A percentile compares a stretch with the other conserved stretches of the same genome.
Conservation (phyloP, 345 rosid genomes). For the Linum lewisii region DNA sequence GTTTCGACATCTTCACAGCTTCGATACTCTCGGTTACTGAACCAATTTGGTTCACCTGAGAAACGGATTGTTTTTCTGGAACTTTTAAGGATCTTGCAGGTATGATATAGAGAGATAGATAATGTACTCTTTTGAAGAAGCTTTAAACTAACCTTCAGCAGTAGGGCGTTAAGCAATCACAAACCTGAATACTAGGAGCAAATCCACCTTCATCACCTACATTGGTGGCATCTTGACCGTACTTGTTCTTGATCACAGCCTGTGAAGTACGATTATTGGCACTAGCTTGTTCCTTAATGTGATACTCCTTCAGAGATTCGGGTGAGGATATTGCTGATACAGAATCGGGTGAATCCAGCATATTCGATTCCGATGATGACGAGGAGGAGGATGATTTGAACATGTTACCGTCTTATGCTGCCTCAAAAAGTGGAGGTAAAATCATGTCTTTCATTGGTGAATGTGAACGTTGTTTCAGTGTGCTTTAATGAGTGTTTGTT, state of each 20-base stretch:
- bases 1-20: conserved; percentile 44
- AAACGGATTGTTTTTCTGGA: too few species aligned
- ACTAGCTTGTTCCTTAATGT: conserved; percentile 8
- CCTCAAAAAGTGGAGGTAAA: conserved; percentile 69
- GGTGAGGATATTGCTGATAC: conserved; percentile 51
- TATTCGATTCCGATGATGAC: conserved; percentile 56
- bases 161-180: conserved; percentile 24
- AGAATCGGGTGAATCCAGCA: conserved; percentile 54
- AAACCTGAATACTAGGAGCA: conserved; percentile 63
- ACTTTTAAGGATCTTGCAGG: too few species aligned
- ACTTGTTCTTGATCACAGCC: conserved; percentile 78
- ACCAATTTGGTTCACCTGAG: conserved; percentile 50
- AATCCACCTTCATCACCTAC: conserved; percentile 99
- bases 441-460: background rate
- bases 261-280: conserved; percentile 58
- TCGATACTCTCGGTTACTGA: conserved; percentile 47
- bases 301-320: conserved; percentile 42
- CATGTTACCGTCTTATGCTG: conserved; percentile 21
- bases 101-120: too few species aligned
- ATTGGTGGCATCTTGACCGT: conserved; percentile 98
- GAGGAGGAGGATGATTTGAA: conserved; percentile 36
- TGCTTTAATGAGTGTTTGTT: background rate
- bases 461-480: background rate
- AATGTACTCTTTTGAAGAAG: too few species aligned
- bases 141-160: conserved; percentile 31